Evolutionary conservation across 169 alveolate genomes (phyloP).

Genomic region (Eimeria sp.): DNA sequence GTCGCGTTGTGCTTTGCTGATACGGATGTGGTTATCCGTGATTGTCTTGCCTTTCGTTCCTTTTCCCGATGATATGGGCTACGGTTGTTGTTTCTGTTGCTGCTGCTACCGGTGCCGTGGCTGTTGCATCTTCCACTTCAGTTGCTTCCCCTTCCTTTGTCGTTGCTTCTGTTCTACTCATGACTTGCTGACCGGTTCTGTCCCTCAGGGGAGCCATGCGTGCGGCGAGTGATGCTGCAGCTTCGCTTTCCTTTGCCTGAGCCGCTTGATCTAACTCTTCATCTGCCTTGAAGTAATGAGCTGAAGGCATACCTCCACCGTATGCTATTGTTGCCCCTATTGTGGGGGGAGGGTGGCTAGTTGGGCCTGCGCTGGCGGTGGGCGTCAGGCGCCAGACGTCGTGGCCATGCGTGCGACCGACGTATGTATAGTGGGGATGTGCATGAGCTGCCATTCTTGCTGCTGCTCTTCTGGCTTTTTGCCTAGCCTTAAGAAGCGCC

Average conservation of each 20-base stretch:
- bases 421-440: neutral
- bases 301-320: neutral
- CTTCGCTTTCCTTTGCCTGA: neutral
- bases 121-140: neutral
- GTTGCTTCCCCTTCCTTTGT: neutral
- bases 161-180: neutral
- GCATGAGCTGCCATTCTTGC: neutral
- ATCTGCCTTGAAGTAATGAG: neutral
- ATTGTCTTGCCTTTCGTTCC: neutral
- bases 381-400: conserved; percentile 1
- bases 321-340: neutral
- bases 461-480: neutral
- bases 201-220: neutral
- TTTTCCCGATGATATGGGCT: neutral
- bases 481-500: conserved; percentile 53
- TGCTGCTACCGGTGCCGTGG: neutral
- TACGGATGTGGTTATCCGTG: neutral
- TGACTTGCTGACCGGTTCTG: neutral
- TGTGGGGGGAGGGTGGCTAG: neutral
- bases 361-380: neutral
- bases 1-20: neutral
- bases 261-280: neutral
- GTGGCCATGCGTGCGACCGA: neutral
- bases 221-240: neutral
- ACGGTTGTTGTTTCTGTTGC: neutral